These are phyloP conservation scores for Trichoderma asperellum DNA, from an alignment of 2,329 filamentous ascomycete genomes.

Conservation along the genomic window DNA sequence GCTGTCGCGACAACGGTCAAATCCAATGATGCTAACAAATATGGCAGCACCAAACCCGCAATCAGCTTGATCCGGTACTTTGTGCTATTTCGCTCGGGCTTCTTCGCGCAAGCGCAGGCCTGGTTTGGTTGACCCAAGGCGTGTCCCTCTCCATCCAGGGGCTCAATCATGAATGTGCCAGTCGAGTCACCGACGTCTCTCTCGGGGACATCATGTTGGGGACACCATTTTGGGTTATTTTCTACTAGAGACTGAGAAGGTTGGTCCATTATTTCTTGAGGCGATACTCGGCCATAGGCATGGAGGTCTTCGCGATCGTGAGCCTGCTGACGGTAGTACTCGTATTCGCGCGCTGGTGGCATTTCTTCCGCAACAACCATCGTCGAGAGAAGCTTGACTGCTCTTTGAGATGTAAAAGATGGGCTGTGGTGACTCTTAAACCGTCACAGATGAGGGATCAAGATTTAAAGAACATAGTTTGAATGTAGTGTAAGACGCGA, in stretches of 20 bases:
- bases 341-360: not conserved
- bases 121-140: not conserved
- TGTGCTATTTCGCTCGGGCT: not conserved
- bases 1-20: not conserved
- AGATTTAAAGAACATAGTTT: not conserved
- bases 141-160: not conserved
- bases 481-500: too few species aligned
- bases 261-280: not conserved
- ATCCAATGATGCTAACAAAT: not conserved
- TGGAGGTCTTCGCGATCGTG: not conserved
- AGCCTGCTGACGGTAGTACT: not conserved
- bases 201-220: not conserved
- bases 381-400: not conserved
- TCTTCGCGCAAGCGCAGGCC: not conserved
- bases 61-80: not conserved
- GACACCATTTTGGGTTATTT: not conserved
- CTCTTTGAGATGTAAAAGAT: not conserved
- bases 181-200: not conserved
- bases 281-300: not conserved
- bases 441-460: not conserved
- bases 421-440: not conserved
- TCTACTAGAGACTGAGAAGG: not conserved
- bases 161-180: not conserved
- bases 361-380: not conserved
- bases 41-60: not conserved